Evolutionary conservation across 495 filamentous ascomycete species (phyloP).

Genomic region (Podospora australis): DNA sequence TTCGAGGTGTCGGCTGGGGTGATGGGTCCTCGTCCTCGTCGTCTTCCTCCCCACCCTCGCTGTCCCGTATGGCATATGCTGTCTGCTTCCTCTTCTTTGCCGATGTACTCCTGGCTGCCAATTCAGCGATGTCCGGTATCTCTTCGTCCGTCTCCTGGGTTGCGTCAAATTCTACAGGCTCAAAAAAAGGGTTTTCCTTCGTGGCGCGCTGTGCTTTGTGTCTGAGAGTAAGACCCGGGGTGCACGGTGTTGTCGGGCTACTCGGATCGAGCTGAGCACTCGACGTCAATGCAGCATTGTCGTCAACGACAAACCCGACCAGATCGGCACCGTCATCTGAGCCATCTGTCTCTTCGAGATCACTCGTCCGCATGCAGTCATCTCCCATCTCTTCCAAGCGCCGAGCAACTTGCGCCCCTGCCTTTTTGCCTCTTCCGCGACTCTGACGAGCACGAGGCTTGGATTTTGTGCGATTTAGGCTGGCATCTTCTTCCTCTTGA

Average conservation of each 20-base stretch:
- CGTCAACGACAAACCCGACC: constrained; percentile 38
- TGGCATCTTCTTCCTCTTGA: constrained; percentile 10
- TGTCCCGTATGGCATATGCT: constrained; percentile 1
- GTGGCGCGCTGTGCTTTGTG: constrained; percentile 2
- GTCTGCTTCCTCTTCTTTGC: constrained; percentile 7
- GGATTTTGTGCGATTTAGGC: neutral
- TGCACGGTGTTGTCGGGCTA: constrained; percentile 22
- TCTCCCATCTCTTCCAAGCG: constrained; percentile 40
- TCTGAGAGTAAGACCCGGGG: constrained; percentile 7
- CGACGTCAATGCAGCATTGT: constrained; percentile 33
- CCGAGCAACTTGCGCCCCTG: constrained; percentile 13
- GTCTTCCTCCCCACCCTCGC: constrained; percentile 25
- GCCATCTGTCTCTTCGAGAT: constrained; percentile 38
- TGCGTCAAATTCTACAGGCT: constrained; percentile 23
- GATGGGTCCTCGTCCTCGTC: constrained; percentile 16
- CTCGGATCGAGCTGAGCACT: constrained; percentile 28
- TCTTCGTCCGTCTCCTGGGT: constrained; percentile 33
- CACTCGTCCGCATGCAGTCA: constrained; percentile 42
- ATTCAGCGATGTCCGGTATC: constrained; percentile 31
- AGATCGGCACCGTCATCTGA: constrained; percentile 42
- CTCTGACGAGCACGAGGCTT: neutral
- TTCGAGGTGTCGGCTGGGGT: constrained; percentile 4
- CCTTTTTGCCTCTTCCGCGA: constrained; percentile 10
- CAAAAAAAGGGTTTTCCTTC: constrained; percentile 24
- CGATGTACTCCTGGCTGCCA: constrained; percentile 16